Percentiles rank a stretch among this genome's conserved stretches.
Evolutionary conservation across 78 protist genomes (phyloP).

Genomic region (Emiliania huxleyi): DNA sequence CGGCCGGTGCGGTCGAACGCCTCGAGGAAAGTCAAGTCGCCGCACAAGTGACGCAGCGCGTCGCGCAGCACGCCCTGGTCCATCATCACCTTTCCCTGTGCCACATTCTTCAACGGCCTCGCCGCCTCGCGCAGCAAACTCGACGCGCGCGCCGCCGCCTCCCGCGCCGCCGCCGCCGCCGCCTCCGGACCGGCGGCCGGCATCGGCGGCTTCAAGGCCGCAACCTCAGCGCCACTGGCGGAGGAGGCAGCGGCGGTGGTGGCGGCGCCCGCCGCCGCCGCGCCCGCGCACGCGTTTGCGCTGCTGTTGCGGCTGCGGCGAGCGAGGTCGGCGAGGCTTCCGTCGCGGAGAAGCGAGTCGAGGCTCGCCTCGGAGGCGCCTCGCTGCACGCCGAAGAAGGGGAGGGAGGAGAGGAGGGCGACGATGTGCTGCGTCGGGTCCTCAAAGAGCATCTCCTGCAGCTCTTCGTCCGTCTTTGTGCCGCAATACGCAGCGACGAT

Average conservation of each 20-base stretch:
- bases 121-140: not conserved
- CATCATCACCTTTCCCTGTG: not conserved
- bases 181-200: too few relatives aligned
- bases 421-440: not conserved
- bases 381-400: not conserved
- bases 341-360: too few relatives aligned
- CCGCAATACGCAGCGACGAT: constrained; percentile 51
- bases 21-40: constrained; percentile 68
- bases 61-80: not conserved
- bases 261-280: not conserved
- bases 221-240: too few relatives aligned
- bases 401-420: not conserved
- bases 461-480: constrained; percentile 50
- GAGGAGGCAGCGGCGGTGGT: too few relatives aligned
- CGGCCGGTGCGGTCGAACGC: constrained; percentile 76
- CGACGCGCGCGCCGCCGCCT: too few relatives aligned
- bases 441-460: constrained; percentile 28
- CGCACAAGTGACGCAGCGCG: constrained; percentile 9
- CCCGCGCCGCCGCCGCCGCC: too few relatives aligned
- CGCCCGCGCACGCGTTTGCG: not conserved
- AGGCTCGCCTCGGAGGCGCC: not conserved
- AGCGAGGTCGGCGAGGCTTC: too few relatives aligned
- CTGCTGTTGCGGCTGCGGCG: too few relatives aligned
- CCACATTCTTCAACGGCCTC: not conserved
- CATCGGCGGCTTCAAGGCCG: too few relatives aligned